Conservation (phyloP, 441 rosid genomes). For the Viola pubescens region DNA sequence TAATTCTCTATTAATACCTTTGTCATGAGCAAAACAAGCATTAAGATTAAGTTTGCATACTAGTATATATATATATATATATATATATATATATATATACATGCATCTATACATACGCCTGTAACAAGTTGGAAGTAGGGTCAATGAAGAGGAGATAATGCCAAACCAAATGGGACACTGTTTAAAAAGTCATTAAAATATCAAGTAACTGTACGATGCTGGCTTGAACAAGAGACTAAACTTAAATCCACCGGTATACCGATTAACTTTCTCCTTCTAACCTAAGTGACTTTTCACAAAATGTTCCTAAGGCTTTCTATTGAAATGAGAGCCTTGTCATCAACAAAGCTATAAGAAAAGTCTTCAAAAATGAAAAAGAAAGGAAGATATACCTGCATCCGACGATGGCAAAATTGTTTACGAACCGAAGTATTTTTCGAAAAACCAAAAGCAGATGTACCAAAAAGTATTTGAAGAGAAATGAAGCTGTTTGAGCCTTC, state of each 20-base stretch:
- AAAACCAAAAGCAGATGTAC: conserved; percentile 4
- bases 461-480: conserved; percentile 4
- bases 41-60: no score
- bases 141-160: no score
- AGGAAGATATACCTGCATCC: conserved; percentile 1
- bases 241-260: conserved; percentile 11
- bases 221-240: conserved; percentile 4
- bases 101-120: no score
- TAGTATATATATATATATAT: no score
- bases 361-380: not conserved
- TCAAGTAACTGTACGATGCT: not conserved
- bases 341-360: not conserved
- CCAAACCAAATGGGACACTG: no score
- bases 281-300: conserved; percentile 1
- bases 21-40: no score
- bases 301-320: conserved; percentile 10
- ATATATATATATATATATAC: no score
- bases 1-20: no score
- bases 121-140: no score
- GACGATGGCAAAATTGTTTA: not conserved
- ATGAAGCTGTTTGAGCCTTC: conserved; percentile 8
- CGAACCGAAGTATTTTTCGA: conserved; percentile 4
- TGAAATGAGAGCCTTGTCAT: conserved; percentile 1
- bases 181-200: no score
- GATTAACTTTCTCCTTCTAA: conserved; percentile 7